Evolutionary conservation across 805 yeast species (phyloP).

Genomic region (Candida methanosorbosa): DNA sequence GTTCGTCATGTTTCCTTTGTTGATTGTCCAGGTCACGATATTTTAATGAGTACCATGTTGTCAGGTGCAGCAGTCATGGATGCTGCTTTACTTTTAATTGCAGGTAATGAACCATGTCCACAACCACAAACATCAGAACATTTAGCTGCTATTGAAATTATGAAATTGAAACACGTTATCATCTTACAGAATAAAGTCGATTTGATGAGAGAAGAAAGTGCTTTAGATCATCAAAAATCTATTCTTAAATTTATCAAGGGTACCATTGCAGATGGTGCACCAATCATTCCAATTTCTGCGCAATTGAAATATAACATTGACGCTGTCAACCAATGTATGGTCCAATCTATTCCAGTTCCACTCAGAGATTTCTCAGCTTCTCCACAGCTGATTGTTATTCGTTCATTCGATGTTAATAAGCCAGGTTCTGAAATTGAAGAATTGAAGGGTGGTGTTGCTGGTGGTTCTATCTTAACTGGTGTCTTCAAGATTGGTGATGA

Average conservation of each 20-base stretch:
- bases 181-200: conserved; percentile 97
- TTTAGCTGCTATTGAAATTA: conserved; percentile 98
- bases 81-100: conserved; percentile 91
- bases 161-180: conserved; percentile 95
- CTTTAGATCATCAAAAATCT: conserved; percentile 90
- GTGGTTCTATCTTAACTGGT: conserved; percentile 96
- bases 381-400: conserved; percentile 92
- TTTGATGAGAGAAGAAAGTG: conserved; percentile 95
- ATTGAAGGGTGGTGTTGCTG: conserved; percentile 99
- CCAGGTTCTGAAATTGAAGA: conserved; percentile 98
- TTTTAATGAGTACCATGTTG: conserved; percentile 99
- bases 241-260: conserved; percentile 91
- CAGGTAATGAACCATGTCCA: conserved; percentile 99
- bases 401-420: conserved; percentile 97
- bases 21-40: conserved; percentile 99
- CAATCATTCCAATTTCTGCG: conserved; percentile 97
- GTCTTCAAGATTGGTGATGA: conserved; percentile 96
- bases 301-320: conserved; percentile 98
- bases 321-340: conserved; percentile 95
- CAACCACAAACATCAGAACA: conserved; percentile 99
- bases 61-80: conserved; percentile 99
- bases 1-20: conserved; percentile 97
- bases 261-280: conserved; percentile 98
- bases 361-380: conserved; percentile 88
- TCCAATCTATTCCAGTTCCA: conserved; percentile 93